Conservation (phyloP, 352 stramenopile species). For the Phytophthora meadii region DNA sequence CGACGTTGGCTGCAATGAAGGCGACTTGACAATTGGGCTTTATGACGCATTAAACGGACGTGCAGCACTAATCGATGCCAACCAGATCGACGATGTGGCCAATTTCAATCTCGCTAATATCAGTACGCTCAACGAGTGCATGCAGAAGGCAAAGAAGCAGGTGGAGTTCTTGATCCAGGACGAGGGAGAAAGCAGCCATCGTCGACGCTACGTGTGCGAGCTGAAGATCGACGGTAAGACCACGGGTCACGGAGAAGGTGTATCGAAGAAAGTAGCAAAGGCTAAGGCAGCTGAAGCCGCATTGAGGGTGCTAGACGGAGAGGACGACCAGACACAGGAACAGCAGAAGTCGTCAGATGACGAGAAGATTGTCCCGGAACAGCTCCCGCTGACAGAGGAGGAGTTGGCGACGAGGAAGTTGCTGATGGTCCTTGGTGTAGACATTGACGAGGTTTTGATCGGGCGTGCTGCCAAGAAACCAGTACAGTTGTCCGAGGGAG, state of each 20-base stretch:
- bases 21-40: conserved; percentile 75
- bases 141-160: conserved; percentile 72
- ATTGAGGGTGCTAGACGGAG: conserved; percentile 30
- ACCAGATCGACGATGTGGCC: conserved; percentile 39
- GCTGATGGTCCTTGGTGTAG: conserved; percentile 71
- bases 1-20: conserved; percentile 89
- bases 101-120: conserved; percentile 67
- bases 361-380: conserved; percentile 18
- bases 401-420: conserved; percentile 41
- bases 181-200: conserved; percentile 60
- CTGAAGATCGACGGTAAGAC: conserved; percentile 57
- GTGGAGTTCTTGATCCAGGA: conserved; percentile 68
- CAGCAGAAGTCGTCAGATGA: conserved; percentile 14
- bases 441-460: conserved; percentile 81
- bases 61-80: conserved; percentile 9
- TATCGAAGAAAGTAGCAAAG: conserved; percentile 87
- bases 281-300: conserved; percentile 69
- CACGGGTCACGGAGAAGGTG: conserved; percentile 60
- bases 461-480: conserved; percentile 53
- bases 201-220: conserved; percentile 68
- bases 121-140: conserved; percentile 69
- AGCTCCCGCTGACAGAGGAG: conserved; percentile 31
- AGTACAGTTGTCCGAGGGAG: conserved; percentile 29
- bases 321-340: conserved; percentile 16
- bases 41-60: conserved; percentile 65